These are phyloP conservation scores for Coemansia sp. DNA, from an alignment of 192 early-diverging fungal species.

Conservation along the genomic window DNA sequence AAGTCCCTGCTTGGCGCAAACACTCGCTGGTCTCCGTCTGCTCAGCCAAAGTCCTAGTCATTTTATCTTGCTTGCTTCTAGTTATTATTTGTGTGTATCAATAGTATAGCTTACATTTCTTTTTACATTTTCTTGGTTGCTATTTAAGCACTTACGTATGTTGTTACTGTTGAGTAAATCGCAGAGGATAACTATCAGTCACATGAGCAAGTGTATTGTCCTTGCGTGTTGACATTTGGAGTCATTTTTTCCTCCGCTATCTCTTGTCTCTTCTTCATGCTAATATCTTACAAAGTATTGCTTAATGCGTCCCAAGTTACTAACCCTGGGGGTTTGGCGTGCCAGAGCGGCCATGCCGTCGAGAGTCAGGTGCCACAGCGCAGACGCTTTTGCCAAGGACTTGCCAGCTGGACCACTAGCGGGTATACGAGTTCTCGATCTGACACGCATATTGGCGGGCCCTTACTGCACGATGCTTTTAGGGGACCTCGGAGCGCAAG, in stretches of 20 bases:
- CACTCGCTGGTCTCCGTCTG: conserved; percentile 37
- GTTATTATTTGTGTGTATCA: conserved; percentile 23
- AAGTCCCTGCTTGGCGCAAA: conserved; percentile 6
- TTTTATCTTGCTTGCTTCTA: conserved; percentile 6
- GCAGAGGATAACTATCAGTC: too few species aligned
- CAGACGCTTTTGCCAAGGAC: neutral
- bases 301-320: neutral
- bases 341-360: neutral
- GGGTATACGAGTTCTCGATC: conserved; percentile 70
- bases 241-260: neutral
- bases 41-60: conserved; percentile 10
- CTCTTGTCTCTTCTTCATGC: neutral
- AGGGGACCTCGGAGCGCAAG: conserved; percentile 82
- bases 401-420: conserved; percentile 53
- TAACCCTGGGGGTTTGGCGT: neutral
- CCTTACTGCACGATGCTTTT: conserved; percentile 80
- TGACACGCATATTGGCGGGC: conserved; percentile 76
- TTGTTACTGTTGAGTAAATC: too few species aligned
- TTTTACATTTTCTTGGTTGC: too few species aligned
- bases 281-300: neutral
- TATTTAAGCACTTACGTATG: too few species aligned
- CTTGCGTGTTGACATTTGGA: neutral
- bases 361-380: neutral
- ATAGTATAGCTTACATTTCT: neutral
- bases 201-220: too few species aligned